Evolutionary conservation across 805 yeast species (phyloP), one percentile per base, ranked within the genome.

Genomic region (Lachancea quebecensis): DNA sequence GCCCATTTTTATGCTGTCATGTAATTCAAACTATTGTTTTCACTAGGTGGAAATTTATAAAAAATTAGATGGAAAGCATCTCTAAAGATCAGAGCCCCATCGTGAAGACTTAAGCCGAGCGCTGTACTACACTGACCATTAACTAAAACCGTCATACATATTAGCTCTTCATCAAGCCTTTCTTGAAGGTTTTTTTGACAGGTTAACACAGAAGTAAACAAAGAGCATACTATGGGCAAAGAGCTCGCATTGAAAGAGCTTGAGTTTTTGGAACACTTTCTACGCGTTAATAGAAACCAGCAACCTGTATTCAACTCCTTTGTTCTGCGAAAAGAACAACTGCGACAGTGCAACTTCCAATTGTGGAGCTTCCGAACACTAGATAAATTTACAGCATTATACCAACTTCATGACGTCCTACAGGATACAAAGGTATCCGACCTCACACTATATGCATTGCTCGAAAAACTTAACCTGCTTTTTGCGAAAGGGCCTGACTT

Each of bases 221-320:
- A 21, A 21, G n/a, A 21, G 25, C 4, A 30, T 4, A 14, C 33
- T 11, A 40, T 40, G 43, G 18, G n/a, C 14, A 33, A 40, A 10
- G 38, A 33, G 8, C 43, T 40, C 6, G 43, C 37, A 2, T 10
- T 30, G 35, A 37, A 41, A 12, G 28, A 41, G 21, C 33, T 41
- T 12, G 35, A 21, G 34, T 35, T 48, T 15, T 32, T 51, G 28
- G 42, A 47, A 17, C 56, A 54, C 34, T 42, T 54, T 10, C 48
- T 41, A 12, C 45, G 48, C 25, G 54, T 54, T 10, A 48, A 37
- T 14, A 18, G 41, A 7, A 48, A 46, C 3, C 39, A 41, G 21
- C 46, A 52, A 15, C 47, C 50, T 25, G 41, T 46, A 12, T 42
- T 54, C 28, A 54, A 54, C 33, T 41, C 53, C 9, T 47, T 54